Percentiles rank a stretch among this genome's conserved stretches.
Evolutionary conservation across 352 stramenopile species (phyloP).

Genomic region (Peronosclerospora sorghi): DNA sequence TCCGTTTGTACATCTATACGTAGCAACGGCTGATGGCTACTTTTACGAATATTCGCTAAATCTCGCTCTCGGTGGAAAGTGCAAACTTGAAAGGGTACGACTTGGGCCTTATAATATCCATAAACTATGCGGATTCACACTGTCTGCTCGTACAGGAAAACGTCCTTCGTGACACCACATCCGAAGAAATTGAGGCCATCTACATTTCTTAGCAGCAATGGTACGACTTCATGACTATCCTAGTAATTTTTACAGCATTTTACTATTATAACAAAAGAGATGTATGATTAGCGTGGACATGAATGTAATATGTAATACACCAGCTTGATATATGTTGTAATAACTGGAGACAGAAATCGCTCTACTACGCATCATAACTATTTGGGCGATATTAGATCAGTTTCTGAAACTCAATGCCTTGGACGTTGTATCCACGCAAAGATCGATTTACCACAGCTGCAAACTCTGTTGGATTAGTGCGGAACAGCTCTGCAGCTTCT

Average conservation of each 20-base stretch:
- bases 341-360: slow-evolving; percentile 2
- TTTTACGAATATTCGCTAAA: slow-evolving; percentile 86
- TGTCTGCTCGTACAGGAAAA: too few species aligned
- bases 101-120: too few species aligned
- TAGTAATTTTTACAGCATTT: not conserved
- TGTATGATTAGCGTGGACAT: too few species aligned
- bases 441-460: slow-evolving; percentile 82
- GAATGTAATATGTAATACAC: not conserved
- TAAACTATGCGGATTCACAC: too few species aligned
- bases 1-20: slow-evolving; percentile 58
- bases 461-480: slow-evolving; percentile 90
- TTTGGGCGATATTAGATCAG: slow-evolving; percentile 43
- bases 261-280: too few species aligned
- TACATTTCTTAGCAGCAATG: slow-evolving; percentile 52
- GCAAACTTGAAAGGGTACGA: slow-evolving; percentile 57
- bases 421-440: slow-evolving; percentile 69
- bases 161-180: slow-evolving; percentile 67
- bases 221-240: not conserved
- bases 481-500: slow-evolving; percentile 94
- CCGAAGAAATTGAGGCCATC: slow-evolving; percentile 75
- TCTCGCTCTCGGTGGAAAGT: slow-evolving; percentile 54
- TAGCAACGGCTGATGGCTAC: slow-evolving; percentile 67
- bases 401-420: slow-evolving; percentile 75
- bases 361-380: slow-evolving; percentile 6
- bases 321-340: slow-evolving; percentile 6